These are phyloP conservation scores for Pseudogymnoascus sp. DNA, from an alignment of 2,329 filamentous ascomycete genomes.

Conservation along the genomic window DNA sequence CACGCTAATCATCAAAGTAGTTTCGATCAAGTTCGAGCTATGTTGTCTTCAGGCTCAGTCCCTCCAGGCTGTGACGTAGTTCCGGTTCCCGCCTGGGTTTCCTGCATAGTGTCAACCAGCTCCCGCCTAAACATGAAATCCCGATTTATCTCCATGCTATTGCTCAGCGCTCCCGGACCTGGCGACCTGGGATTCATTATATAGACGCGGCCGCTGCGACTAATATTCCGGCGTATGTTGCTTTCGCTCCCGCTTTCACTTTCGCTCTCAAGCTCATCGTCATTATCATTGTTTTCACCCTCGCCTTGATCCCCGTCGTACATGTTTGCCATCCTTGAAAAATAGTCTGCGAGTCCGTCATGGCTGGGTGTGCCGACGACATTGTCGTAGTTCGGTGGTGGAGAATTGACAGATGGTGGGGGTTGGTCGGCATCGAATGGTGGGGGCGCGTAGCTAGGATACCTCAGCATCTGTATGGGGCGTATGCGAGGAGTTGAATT, in stretches of 20 bases:
- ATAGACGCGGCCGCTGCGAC: slow-evolving; percentile 22
- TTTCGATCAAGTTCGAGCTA: background rate
- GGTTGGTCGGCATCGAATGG: slow-evolving; percentile 61
- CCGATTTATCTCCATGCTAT: slow-evolving; percentile 29
- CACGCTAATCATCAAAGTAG: background rate
- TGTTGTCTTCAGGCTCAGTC: background rate
- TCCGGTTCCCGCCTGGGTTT: background rate
- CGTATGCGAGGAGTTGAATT: slow-evolving; percentile 33
- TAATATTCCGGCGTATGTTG: background rate
- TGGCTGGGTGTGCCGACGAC: slow-evolving; percentile 47
- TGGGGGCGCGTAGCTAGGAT: slow-evolving; percentile 62
- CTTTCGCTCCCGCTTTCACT: slow-evolving; percentile 12
- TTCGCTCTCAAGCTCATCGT: slow-evolving; percentile 15
- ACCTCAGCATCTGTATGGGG: slow-evolving; percentile 60
- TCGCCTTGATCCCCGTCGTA: slow-evolving; percentile 8
- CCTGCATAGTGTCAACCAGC: background rate
- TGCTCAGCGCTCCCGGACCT: slow-evolving; percentile 22
- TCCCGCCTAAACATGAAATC: slow-evolving; percentile 24
- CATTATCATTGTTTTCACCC: background rate
- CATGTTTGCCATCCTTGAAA: slow-evolving; percentile 49
- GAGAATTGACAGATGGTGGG: slow-evolving; percentile 59
- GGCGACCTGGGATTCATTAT: slow-evolving; percentile 27
- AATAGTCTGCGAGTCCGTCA: slow-evolving; percentile 59
- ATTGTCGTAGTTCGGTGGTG: slow-evolving; percentile 59
- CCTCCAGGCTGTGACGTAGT: background rate